Base-by-base conservation (phyloP, 73 alveolate species). In the Tetrahymena borealis region DNA sequence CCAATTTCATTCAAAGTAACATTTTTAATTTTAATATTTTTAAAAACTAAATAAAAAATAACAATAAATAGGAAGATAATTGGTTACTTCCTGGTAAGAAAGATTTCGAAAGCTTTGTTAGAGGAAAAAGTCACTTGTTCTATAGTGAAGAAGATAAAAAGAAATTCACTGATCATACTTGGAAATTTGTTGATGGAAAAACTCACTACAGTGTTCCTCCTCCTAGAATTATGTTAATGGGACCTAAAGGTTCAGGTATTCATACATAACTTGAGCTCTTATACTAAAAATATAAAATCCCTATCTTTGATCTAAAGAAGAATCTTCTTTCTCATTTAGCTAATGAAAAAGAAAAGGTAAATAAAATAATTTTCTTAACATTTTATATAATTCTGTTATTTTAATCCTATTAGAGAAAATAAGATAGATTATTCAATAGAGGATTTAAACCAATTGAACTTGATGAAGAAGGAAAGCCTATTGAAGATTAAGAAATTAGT, bases 101-200 rank as follows among this genome's bases (percentile, higher is more conserved):
- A 79, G 99, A 98, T 92, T 94, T 92, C 37, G 99, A 97, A 93
- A 96, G 94, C 40, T 96, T 97, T 79, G 98, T 97, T n/a, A 94
- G 96, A 91, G 99, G 98, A 78, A 97, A 97, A 94, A 96, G 97
- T 15, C 98, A 97, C 95, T 95, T 98, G 95, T 96, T 97, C 40
- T 95, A 99, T 38, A 99, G 99, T 35, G 99, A 98, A 91, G 96
- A 97, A 94, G 99, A 98, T 95, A 94, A 95, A 94, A 98, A 98
- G 91, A 94, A 93, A 78, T 98, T 98, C 95, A 97, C 97, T 79
- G 96, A 94, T 91, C 97, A 98, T 91, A 99, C 99, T 3, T 95
- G 94, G 91, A 78, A 96, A 91, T 96, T 94, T 96, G 40, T 97
- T 16, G 94, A 95, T 91, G 95, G 60, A 78, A 95, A 60, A 60